Evolutionary conservation across 164 flowering plant species (phyloP), one percentile per base, ranked within the genome.

Genomic region (Kalanchoe fedtschenkoi): DNA sequence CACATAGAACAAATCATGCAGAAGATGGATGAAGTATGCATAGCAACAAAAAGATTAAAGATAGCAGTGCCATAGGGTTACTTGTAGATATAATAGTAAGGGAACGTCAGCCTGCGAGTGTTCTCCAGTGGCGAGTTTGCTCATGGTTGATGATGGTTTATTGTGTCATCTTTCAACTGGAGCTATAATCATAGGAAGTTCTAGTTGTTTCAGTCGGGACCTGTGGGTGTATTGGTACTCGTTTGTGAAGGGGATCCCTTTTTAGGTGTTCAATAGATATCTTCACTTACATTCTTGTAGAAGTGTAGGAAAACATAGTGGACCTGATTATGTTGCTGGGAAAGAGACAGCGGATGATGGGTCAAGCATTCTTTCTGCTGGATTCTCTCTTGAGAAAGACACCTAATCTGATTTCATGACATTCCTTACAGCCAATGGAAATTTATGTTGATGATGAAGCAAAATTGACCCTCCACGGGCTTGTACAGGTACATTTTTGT

Each of bases 361-460:
- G 32, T 51, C 56, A 15, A 26, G 11, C 51, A 43, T 51, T 51
- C 32, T 51, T 51, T 51, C 71, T 83, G 71, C 68, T 83, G 83
- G 89, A 76, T 81, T 79, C 80, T 69, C 65, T 78, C 5, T 75
- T 86, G 82, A 73, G 73, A 83, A 72, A 76, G 77, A 74, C 72
- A 9, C 70, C 86, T 87, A 83, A 84, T 77, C 59, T 75, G 76
- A 83, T 81, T 68, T 80, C 81, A 29, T 89, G 81, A 73, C 75
- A 69, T 86, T 82, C 81, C 71, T 88, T 88, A 74, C 99, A 95
- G 99, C 99, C 99, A 13, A 95, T 95, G 99, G 99, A 95, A 77
- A 95, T 95, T 61, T 95, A 95, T 80, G 99, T 95, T 38, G 99
- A 95, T 35, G 98, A 92, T 59, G 99, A 95, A 68, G 97, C 99